Conservation (phyloP, 2,329 filamentous ascomycete genomes). For the Fusarium sacchari region DNA sequence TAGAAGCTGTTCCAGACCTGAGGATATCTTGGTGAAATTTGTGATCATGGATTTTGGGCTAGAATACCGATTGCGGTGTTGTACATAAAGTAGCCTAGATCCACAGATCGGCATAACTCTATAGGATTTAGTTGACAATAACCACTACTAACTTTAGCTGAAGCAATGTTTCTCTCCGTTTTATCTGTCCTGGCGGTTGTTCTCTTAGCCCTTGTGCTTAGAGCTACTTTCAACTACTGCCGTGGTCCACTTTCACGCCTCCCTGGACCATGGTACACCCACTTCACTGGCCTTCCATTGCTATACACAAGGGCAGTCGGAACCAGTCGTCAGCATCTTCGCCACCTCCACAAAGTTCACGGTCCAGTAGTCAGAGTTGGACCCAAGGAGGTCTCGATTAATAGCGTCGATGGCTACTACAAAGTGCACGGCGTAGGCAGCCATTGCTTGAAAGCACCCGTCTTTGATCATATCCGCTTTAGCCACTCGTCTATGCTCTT, state of each 20-base stretch:
- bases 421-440: conserved; percentile 13
- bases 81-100: background rate
- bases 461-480: conserved; percentile 7
- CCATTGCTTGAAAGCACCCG: conserved; percentile 1
- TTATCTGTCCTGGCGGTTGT: background rate
- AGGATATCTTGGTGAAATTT: background rate
- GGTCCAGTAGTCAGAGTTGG: conserved; percentile 1
- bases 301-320: conserved; percentile 1
- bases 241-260: background rate
- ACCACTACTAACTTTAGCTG: too few species aligned
- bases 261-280: conserved; percentile 5
- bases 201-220: background rate
- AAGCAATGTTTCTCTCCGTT: background rate
- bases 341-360: background rate
- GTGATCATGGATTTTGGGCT: too few species aligned
- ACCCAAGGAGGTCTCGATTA: background rate
- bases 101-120: background rate
- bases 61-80: rapidly evolving
- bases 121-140: background rate
- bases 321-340: conserved; percentile 3
- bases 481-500: conserved; percentile 11
- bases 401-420: conserved; percentile 14
- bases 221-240: background rate
- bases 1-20: background rate
- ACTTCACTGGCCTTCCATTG: background rate